phyloP scores from a whole-genome alignment of 768 basidiomycete genomes.

The Galerina marginata region DNA sequence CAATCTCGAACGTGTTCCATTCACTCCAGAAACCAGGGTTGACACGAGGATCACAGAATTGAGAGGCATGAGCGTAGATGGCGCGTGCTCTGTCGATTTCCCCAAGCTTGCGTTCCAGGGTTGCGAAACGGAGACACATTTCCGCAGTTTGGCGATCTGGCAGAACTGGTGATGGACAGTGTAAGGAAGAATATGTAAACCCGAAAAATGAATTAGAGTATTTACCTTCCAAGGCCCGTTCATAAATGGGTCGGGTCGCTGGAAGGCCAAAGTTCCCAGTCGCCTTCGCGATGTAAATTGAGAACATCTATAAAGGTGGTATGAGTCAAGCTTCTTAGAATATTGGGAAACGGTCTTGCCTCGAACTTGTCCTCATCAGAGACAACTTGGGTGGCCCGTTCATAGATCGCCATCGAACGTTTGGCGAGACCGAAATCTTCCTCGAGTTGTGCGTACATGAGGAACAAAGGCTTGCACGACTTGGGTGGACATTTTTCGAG shows the following conservation, averaged over 20 bases:
- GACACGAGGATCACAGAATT: slow-evolving; percentile 96
- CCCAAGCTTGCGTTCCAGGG: slow-evolving; percentile 95
- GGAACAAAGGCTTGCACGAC: slow-evolving; percentile 91
- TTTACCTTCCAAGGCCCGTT: slow-evolving; percentile 83
- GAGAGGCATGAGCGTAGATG: slow-evolving; percentile 96
- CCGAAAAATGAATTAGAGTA: not conserved
- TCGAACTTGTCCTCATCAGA: slow-evolving; percentile 94
- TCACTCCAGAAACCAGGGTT: slow-evolving; percentile 94
- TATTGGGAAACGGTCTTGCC: slow-evolving; percentile 48
- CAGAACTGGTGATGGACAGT: slow-evolving; percentile 49
- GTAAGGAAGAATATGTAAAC: not conserved
- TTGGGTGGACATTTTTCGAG: slow-evolving; percentile 95
- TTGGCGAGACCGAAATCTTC: slow-evolving; percentile 96
- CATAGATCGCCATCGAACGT: slow-evolving; percentile 94
- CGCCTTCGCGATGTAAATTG: slow-evolving; percentile 96
- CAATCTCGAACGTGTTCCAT: slow-evolving; percentile 98
- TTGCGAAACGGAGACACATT: slow-evolving; percentile 97
- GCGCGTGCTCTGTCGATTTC: slow-evolving; percentile 98
- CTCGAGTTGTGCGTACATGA: slow-evolving; percentile 96
- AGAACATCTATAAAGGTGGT: slow-evolving; percentile 74
- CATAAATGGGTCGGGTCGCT: slow-evolving; percentile 95
- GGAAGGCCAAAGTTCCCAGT: slow-evolving; percentile 95
- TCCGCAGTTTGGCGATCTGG: slow-evolving; percentile 95
- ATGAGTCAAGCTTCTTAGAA: not conserved
- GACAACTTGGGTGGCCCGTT: slow-evolving; percentile 88